These are phyloP conservation scores for Alternaria novae-zelandiae DNA, from an alignment of 2,329 filamentous ascomycete species.

Conservation along the genomic window DNA sequence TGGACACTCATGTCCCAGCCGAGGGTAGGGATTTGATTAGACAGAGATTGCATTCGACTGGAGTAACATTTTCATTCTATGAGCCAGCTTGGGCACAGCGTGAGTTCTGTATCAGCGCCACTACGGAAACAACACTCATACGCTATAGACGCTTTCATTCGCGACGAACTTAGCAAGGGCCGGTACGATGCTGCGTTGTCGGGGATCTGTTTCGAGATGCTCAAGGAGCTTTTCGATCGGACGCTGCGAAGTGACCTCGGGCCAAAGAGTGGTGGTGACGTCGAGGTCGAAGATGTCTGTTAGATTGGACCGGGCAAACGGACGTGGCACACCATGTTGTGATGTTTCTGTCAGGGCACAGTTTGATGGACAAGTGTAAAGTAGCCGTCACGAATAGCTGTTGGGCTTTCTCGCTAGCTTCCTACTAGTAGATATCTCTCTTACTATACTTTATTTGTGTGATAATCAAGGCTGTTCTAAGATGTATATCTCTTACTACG, in stretches of 20 bases:
- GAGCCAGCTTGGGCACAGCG: conserved; percentile 92
- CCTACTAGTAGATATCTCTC: too few species aligned
- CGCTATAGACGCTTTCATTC: conserved; percentile 78
- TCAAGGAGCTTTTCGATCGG: conserved; percentile 83
- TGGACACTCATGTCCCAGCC: conserved; percentile 87
- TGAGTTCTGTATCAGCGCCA: conserved; percentile 45
- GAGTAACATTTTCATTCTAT: conserved; percentile 79
- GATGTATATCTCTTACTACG: too few species aligned
- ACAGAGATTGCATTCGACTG: conserved; percentile 49
- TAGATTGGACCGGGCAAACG: conserved; percentile 2
- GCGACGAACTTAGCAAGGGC: conserved; percentile 92
- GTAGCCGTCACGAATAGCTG: too few species aligned
- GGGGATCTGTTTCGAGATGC: conserved; percentile 88
- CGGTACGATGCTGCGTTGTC: conserved; percentile 87
- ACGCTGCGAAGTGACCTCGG: conserved; percentile 82
- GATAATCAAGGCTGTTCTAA: too few species aligned
- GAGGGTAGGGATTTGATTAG: conserved; percentile 83
- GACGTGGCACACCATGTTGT: background rate
- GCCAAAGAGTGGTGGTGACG: conserved; percentile 64
- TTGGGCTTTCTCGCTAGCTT: too few species aligned
- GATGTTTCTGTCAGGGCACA: background rate
- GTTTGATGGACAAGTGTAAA: background rate
- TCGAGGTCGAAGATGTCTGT: conserved; percentile 75
- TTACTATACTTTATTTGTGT: too few species aligned
- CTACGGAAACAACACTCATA: background rate